Percentiles rank a stretch among this genome's conserved stretches.
These are phyloP conservation scores for Lepiota venenata DNA, from an alignment of 768 basidiomycete species.

Conservation along the genomic window DNA sequence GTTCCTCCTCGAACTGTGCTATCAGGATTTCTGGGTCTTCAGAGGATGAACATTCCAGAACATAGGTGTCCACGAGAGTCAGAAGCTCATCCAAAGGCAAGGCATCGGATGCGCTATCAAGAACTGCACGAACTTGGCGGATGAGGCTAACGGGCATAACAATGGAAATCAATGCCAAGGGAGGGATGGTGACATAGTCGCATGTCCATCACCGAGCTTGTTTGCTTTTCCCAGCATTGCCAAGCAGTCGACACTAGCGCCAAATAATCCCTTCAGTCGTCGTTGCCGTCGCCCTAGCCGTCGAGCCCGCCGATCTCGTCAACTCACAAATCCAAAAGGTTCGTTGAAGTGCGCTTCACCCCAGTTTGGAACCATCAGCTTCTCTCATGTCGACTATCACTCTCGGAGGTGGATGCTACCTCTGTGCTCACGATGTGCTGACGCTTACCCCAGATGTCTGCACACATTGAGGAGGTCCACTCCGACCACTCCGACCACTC, in stretches of 20 bases:
- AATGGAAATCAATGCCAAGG: conserved; percentile 20
- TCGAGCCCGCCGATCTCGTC: conserved; percentile 35
- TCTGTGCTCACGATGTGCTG: conserved; percentile 25
- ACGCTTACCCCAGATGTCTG: conserved; percentile 58
- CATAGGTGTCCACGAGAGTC: conserved; percentile 51
- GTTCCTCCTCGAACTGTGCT: conserved; percentile 59
- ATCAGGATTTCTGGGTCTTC: conserved; percentile 42
- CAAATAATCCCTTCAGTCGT: conserved; percentile 21
- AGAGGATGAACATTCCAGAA: conserved; percentile 44
- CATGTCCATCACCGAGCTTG: not conserved
- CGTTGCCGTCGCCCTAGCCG: conserved; percentile 26
- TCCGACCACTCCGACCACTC: conserved; percentile 79
- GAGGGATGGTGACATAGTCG: conserved; percentile 10
- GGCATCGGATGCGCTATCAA: conserved; percentile 52
- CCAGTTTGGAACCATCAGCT: conserved; percentile 3
- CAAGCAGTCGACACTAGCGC: conserved; percentile 27
- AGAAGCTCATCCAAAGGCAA: conserved; percentile 48
- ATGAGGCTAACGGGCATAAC: conserved; percentile 33
- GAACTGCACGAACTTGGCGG: conserved; percentile 53
- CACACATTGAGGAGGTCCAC: conserved; percentile 78
- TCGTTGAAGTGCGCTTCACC: conserved; percentile 5
- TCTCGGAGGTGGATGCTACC: conserved; percentile 30
- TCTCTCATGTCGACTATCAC: not conserved
- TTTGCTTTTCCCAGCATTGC: conserved; percentile 16
- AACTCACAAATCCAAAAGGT: conserved; percentile 10